Percentiles rank a stretch among this genome's conserved stretches.
phyloP scores from a whole-genome alignment of 805 yeast genomes.

The Wilhelminamyces savonicus region DNA sequence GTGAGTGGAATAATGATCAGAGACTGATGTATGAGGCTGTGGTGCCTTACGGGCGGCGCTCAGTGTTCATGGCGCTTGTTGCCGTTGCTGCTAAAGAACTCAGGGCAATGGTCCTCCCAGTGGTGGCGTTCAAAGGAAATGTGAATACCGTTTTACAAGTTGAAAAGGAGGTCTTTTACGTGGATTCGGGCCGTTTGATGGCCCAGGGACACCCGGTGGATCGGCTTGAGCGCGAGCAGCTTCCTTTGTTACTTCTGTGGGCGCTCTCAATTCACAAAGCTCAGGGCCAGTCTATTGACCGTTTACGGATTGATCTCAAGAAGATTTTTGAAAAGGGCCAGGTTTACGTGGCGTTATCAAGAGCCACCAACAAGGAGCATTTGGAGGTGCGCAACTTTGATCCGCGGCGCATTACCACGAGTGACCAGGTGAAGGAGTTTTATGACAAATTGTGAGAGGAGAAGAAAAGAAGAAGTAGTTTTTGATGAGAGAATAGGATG shows the following conservation, averaged over 20 bases:
- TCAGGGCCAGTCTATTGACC: constrained; percentile 74
- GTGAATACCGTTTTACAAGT: constrained; percentile 20
- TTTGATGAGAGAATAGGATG: no score
- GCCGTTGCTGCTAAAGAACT: constrained; percentile 15
- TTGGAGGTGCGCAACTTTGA: constrained; percentile 64
- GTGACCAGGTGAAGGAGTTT: constrained; percentile 28
- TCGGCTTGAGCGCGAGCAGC: constrained; percentile 42
- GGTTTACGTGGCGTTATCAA: constrained; percentile 74
- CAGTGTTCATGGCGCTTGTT: constrained; percentile 15
- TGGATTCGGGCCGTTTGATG: constrained; percentile 26
- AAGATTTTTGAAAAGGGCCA: constrained; percentile 76
- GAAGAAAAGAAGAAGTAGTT: no score
- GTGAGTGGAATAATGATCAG: constrained; percentile 13
- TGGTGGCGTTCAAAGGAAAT: constrained; percentile 40
- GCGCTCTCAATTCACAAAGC: constrained; percentile 80
- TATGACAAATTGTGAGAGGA: constrained; percentile 19
- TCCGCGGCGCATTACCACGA: constrained; percentile 42
- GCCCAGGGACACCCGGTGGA: constrained; percentile 21
- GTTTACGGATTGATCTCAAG: constrained; percentile 63
- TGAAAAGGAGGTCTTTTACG: constrained; percentile 27
- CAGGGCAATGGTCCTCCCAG: constrained; percentile 27
- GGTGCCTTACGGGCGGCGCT: constrained; percentile 20
- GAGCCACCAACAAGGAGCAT: constrained; percentile 65
- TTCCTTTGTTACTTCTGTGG: constrained; percentile 74
- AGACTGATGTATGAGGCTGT: constrained; percentile 6